phyloP scores from a whole-genome alignment of 2,329 filamentous ascomycete species.

The Ophiosphaerella herpotricha region DNA sequence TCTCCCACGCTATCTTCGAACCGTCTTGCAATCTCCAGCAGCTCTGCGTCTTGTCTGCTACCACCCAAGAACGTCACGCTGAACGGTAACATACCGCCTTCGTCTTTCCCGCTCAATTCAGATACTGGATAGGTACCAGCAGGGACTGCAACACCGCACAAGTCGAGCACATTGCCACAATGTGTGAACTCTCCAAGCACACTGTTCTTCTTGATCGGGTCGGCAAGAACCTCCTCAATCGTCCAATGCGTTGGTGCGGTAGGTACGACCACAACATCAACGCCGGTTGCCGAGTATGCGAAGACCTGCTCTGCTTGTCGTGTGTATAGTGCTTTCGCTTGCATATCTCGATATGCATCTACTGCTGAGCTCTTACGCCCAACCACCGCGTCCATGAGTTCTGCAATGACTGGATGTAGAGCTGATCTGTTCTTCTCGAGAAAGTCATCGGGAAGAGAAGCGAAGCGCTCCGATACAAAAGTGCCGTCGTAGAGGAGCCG shows the following conservation, averaged over 20 bases:
- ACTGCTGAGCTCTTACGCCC: conserved; percentile 35
- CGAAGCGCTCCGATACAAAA: conserved; percentile 61
- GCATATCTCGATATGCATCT: conserved; percentile 40
- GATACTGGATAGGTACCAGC: conserved; percentile 48
- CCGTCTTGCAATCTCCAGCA: conserved; percentile 47
- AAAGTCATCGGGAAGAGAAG: conserved; percentile 41
- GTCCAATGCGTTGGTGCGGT: conserved; percentile 57
- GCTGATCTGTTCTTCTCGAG: conserved; percentile 38
- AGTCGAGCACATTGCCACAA: conserved; percentile 65
- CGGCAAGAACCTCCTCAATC: conserved; percentile 55
- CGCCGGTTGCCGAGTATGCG: conserved; percentile 27
- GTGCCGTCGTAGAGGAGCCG: conserved; percentile 62
- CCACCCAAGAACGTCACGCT: conserved; percentile 49
- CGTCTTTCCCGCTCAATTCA: conserved; percentile 32
- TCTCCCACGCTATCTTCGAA: conserved; percentile 21
- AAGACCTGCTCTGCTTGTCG: conserved; percentile 38
- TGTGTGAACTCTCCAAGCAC: conserved; percentile 58
- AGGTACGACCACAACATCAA: conserved; percentile 55
- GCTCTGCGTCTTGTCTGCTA: conserved; percentile 44
- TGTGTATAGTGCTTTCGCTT: conserved; percentile 38
- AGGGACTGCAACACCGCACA: conserved; percentile 52
- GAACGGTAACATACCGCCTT: conserved; percentile 44
- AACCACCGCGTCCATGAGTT: conserved; percentile 45
- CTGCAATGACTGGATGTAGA: conserved; percentile 56
- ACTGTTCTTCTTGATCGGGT: conserved; percentile 61